Evolutionary conservation across 2,329 filamentous ascomycete species (phyloP), one percentile per base, ranked within the genome.

Genomic region (Allantophomopsis cytisporea): DNA sequence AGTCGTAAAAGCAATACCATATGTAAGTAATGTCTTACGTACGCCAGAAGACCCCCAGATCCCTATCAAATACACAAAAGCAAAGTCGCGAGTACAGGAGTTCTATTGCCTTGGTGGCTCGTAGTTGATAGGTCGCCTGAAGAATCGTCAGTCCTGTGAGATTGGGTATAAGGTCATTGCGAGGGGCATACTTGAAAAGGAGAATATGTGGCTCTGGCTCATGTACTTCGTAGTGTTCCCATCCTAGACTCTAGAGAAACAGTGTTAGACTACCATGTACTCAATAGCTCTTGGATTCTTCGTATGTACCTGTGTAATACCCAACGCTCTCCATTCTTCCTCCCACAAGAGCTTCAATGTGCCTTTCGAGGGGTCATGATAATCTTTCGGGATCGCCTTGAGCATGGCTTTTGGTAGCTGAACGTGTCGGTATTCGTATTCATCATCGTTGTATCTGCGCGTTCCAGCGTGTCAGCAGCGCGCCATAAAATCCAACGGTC

Each of bases 191-290:
- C 89, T 98, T 98, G 75, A 98, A 98, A 23, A 98, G 75, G 40
- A 98, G 73, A 55, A 98, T 98, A 61, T 98, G 91, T 48, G 91
- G 91, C 65, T 98, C 91, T 34, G 91, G 91, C 62, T 96, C 91
- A 61, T 98, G 91, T 40, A 98, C 91, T 62, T 98, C 91, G 59
- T 98, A 98, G 62, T 98, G 91, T 60, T 96, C 89, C 91, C 91
- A 98, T 42, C 91, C 91, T 54, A 98, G 69, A 68, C 89, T 96
- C 88, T 96, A 57, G 37, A 35, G 11, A 17, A 32, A 39, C 35
- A 40, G 13, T 28, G 32, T 40, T 37, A 31, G 39, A 39, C 18
- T 33, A 38, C 50, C 31, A 49, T 16, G 33, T 37, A 31, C 35
- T 12, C 10, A 18, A 38, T 39, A 41, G 21, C 15, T 37, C 20